These are phyloP conservation scores for Cardamine chenopodiifolia DNA, from an alignment of 345 rosid species.

Conservation along the genomic window DNA sequence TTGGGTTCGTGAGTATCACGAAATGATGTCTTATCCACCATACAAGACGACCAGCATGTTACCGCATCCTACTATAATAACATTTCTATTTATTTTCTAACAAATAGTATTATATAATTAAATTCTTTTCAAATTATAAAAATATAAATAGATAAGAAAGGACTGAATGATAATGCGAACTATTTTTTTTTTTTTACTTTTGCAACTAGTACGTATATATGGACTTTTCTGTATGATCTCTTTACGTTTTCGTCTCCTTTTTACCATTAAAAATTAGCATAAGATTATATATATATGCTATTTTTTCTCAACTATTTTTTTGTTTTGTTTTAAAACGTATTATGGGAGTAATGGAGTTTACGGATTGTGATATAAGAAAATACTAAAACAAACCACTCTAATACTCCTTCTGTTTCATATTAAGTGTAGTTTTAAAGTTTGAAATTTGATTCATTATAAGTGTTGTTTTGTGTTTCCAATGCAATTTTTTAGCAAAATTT, in stretches of 20 bases:
- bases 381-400: background rate
- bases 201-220: background rate
- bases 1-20: conserved; percentile 28
- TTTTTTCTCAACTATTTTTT: background rate
- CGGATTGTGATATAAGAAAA: background rate
- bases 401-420: too few relatives aligned
- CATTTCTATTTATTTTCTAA: background rate
- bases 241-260: conserved; percentile 7
- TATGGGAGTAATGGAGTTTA: background rate
- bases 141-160: background rate
- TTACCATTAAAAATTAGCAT: background rate
- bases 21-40: conserved; percentile 13
- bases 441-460: too few relatives aligned
- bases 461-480: too few relatives aligned
- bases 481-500: too few relatives aligned
- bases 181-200: background rate
- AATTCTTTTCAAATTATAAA: background rate
- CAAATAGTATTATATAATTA: background rate
- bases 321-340: background rate
- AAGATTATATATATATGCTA: background rate
- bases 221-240: background rate
- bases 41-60: conserved; percentile 22
- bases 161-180: background rate
- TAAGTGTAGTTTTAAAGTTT: too few relatives aligned
- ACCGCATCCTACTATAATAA: background rate